Evolutionary conservation across 202 grass and related monocot genomes (phyloP).

Genomic region (Miscanthus sacchariflorus): DNA sequence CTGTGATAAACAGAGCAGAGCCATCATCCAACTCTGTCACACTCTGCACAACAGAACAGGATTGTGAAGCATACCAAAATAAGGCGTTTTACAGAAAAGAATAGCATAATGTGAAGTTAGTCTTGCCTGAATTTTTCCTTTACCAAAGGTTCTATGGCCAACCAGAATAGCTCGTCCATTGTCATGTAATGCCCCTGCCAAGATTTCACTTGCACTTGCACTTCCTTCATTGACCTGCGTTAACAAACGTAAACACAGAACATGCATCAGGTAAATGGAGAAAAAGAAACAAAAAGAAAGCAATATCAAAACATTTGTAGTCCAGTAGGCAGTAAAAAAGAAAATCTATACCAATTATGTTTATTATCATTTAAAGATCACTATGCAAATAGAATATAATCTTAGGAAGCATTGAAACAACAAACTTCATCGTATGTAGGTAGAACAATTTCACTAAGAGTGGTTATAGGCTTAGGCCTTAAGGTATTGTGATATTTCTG

Average conservation of each 20-base stretch:
- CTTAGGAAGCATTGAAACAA: not conserved
- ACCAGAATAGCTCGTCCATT: conserved; percentile 94
- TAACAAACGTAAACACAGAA: conserved; percentile 15
- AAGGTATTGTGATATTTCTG: not conserved
- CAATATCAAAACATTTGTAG: not conserved
- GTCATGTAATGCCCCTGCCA: conserved; percentile 93
- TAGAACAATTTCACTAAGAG: not conserved
- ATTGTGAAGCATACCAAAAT: not conserved
- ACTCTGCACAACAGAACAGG: conserved; percentile 57
- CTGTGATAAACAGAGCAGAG: conserved; percentile 93
- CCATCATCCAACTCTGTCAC: conserved; percentile 91
- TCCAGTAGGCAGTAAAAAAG: not conserved
- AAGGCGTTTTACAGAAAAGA: not conserved
- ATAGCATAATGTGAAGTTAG: conserved; percentile 13
- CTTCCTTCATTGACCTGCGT: conserved; percentile 92
- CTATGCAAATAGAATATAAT: not conserved
- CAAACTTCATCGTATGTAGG: not conserved
- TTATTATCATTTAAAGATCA: conserved; percentile 3
- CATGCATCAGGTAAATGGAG: not conserved
- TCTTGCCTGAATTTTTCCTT: conserved; percentile 95
- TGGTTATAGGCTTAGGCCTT: not conserved
- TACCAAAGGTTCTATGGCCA: conserved; percentile 90
- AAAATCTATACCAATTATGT: not conserved
- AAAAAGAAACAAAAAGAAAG: conserved; percentile 1
- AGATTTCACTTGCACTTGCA: conserved; percentile 94